phyloP scores from a whole-genome alignment of 257 asterid genomes.

The Gentiana macrophylla region DNA sequence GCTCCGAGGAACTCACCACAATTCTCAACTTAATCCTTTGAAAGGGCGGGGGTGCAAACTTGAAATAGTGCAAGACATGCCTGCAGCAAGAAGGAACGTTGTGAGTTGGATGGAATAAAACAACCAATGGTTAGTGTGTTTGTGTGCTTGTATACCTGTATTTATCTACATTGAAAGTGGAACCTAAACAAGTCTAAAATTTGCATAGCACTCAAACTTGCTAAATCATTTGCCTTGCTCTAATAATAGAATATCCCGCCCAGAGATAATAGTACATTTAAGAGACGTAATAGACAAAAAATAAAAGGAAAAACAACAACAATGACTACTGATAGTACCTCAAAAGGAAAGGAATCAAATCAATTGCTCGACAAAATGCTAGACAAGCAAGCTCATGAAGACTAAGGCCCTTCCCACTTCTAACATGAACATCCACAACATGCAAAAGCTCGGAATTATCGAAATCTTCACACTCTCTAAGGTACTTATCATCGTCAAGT shows the following conservation, averaged over 20 bases:
- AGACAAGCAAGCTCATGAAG: conserved; percentile 89
- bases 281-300: background rate
- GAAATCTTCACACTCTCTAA: conserved; percentile 34
- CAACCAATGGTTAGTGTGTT: background rate
- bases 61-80: conserved; percentile 55
- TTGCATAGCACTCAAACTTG: too few relatives aligned
- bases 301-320: too few relatives aligned
- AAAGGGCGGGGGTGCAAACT: conserved; percentile 80
- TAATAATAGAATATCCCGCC: background rate
- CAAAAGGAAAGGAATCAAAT: conserved; percentile 51
- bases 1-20: conserved; percentile 29
- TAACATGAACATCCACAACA: conserved; percentile 42
- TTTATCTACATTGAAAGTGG: too few relatives aligned
- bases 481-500: conserved; percentile 37
- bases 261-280: background rate
- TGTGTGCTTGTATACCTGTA: too few relatives aligned
- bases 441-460: conserved; percentile 25
- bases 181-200: too few relatives aligned
- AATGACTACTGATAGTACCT: conserved; percentile 28
- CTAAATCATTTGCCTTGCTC: too few relatives aligned
- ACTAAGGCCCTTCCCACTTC: conserved; percentile 45
- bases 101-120: conserved; percentile 2
- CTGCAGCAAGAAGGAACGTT: conserved; percentile 30
- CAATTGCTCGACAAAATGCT: conserved; percentile 69
- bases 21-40: conserved; percentile 42